Evolutionary conservation across 2,329 filamentous ascomycete species (phyloP).

Genomic region (Ophiocordyceps polyrhachis-furcata): DNA sequence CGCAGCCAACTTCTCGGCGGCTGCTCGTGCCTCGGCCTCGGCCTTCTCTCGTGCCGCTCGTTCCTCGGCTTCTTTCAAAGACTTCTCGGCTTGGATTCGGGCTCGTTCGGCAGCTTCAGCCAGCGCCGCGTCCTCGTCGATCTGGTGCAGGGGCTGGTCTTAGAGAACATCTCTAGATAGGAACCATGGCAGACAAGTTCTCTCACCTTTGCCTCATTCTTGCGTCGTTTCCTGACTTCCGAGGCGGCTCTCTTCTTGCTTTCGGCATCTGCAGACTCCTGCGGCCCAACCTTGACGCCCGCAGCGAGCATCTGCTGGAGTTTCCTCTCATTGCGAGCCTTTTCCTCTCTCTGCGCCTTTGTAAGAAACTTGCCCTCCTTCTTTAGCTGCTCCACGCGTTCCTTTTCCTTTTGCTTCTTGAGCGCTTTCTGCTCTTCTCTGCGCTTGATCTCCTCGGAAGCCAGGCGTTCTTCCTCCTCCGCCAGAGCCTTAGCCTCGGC

Average conservation of each 20-base stretch:
- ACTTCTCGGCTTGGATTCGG: constrained; percentile 46
- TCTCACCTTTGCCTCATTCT: constrained; percentile 31
- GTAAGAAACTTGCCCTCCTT: constrained; percentile 75
- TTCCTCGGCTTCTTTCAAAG: constrained; percentile 40
- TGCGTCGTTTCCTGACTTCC: constrained; percentile 58
- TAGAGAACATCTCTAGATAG: background rate
- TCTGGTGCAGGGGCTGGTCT: constrained; percentile 16
- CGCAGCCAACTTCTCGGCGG: constrained; percentile 32
- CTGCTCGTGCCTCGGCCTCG: constrained; percentile 34
- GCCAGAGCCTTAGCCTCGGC: constrained; percentile 47
- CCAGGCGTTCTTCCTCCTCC: constrained; percentile 45
- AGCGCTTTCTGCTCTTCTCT: constrained; percentile 55
- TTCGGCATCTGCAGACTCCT: constrained; percentile 31
- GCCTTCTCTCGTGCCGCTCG: constrained; percentile 39
- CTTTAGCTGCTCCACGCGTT: constrained; percentile 72
- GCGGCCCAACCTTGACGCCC: constrained; percentile 51
- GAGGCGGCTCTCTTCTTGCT: constrained; percentile 62
- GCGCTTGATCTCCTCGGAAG: constrained; percentile 48
- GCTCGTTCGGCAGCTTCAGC: constrained; percentile 64
- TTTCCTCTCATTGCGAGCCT: constrained; percentile 59
- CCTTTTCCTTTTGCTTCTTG: constrained; percentile 76
- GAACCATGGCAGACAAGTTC: constrained; percentile 1
- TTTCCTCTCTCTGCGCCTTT: constrained; percentile 70
- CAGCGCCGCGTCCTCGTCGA: constrained; percentile 61
- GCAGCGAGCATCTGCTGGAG: constrained; percentile 72